Evolutionary conservation across 1,284 basidiomycete genomes (phyloP), one percentile per base, ranked within the genome.

Genomic region (Ganoderma lucidum): DNA sequence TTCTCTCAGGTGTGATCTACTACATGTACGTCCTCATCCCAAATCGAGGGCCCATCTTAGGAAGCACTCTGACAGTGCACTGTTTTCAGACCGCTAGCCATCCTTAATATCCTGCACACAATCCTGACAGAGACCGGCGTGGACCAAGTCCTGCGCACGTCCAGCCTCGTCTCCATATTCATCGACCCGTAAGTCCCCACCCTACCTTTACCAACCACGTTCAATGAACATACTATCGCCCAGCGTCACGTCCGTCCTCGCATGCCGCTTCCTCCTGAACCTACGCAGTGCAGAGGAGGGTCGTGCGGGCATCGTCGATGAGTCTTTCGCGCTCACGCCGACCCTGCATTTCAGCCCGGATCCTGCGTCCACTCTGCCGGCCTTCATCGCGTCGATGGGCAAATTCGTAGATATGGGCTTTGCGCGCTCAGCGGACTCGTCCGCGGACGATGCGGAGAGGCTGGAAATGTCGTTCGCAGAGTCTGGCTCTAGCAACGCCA

Each of bases 231-330:
- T 32, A 3, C 3, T 35, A 35, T 64, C 55, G 53, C 32, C 4
- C 56, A 65, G 64, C 5, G 64, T 37, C 53, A 65, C 64, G 14
- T 65, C 64, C 28, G 56, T 65, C 12, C 64, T 65, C 42, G 64
- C 64, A 35, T 65, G 64, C 41, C 64, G 64, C 41, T 48, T 65
- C 55, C 64, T 65, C 14, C 48, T 65, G 19, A 65, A 41, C 32
- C 44, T 65, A 6, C 64, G 58, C 42, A 65, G 19, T 3, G 64
- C 61, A 9, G 64, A 65, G 17, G 63, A 35, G 9, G 53, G 17
- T 12, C 63, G 44, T 15, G 8, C 2, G 19, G 3, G 15, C 10
- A 56, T 37, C 5, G 39, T 17, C 39, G 30, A 55, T 28, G 53
- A 39, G 12, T 30, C 30, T 3, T 19, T 41, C 17, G 30, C 10